Evolutionary conservation across 148 eudicot genomes (phyloP).

Genomic region (Amaranthus hypochondriacus): DNA sequence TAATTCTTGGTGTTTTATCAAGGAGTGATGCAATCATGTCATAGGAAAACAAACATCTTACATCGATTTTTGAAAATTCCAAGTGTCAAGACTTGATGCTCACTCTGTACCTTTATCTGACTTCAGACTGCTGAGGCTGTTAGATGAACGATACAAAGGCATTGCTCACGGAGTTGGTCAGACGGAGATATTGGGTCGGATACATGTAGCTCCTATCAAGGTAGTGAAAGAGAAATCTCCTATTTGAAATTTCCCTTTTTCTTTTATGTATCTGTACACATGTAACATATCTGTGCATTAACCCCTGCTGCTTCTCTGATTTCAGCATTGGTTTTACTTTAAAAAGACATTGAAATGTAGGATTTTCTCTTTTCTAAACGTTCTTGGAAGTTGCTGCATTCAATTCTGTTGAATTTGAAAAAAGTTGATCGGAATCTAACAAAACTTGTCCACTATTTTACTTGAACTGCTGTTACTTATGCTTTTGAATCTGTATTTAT

Average conservation of each 20-base stretch:
- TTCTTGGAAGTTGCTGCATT: not conserved
- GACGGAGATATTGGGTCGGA: slow-evolving; percentile 88
- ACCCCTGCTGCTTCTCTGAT: not conserved
- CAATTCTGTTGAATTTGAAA: not conserved
- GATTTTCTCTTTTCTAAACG: not conserved
- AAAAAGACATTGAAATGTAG: not conserved
- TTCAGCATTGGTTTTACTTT: not conserved
- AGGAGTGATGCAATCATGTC: slow-evolving; percentile 5
- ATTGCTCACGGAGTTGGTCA: slow-evolving; percentile 99
- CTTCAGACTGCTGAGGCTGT: slow-evolving; percentile 76
- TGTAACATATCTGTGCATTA: not conserved
- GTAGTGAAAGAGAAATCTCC: slow-evolving; percentile 29
- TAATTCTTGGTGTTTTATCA: not conserved
- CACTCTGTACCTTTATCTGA: slow-evolving; percentile 5
- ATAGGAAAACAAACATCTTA: not conserved
- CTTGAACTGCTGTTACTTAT: not conserved
- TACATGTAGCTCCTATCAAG: slow-evolving; percentile 97
- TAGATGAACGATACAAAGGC: slow-evolving; percentile 88
- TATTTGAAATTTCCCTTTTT: not conserved
- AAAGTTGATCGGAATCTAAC: not conserved
- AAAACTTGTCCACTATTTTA: not conserved
- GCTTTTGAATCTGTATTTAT: not conserved
- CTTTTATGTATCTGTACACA: not conserved
- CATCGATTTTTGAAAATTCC: not conserved
- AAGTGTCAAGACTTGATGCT: slow-evolving; percentile 8